Percentiles rank a stretch among this genome's conserved stretches.
phyloP scores from a whole-genome alignment of 2,329 filamentous ascomycete genomes.

The Aspergillus tanneri region DNA sequence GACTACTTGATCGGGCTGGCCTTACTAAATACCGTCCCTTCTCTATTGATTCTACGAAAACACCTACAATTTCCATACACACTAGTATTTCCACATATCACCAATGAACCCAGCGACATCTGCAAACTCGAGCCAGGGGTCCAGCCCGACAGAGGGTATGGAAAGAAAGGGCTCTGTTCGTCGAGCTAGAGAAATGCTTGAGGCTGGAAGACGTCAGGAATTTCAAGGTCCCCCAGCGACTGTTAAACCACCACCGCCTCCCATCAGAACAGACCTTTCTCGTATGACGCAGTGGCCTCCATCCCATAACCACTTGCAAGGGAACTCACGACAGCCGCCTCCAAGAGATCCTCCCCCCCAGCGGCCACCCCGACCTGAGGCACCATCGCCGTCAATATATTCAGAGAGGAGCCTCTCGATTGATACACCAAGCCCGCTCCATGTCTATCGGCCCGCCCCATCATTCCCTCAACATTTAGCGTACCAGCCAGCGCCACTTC shows the following conservation, averaged over 20 bases:
- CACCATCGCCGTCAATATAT: constrained; percentile 40
- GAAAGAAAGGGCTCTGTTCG: constrained; percentile 36
- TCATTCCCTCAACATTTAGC: constrained; percentile 31
- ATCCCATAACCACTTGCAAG: constrained; percentile 32
- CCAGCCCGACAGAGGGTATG: constrained; percentile 14
- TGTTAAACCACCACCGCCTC: constrained; percentile 11
- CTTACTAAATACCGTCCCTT: not conserved
- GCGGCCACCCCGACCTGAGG: constrained; percentile 42
- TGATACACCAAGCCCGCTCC: constrained; percentile 25
- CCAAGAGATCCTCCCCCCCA: constrained; percentile 41
- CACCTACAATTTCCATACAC: constrained; percentile 2
- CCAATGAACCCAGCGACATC: constrained; percentile 23
- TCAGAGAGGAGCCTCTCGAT: constrained; percentile 31
- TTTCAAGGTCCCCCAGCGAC: constrained; percentile 15
- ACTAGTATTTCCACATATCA: not conserved
- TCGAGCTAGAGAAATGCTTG: constrained; percentile 36
- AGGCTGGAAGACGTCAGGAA: constrained; percentile 30
- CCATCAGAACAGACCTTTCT: constrained; percentile 24
- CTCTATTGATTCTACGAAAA: not conserved
- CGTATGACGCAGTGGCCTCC: constrained; percentile 50
- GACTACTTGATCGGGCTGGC: constrained; percentile 14
- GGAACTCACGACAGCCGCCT: constrained; percentile 20
- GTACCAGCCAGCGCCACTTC: constrained; percentile 19
- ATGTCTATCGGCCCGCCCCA: constrained; percentile 22
- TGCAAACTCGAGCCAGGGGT: constrained; percentile 10